phyloP scores from a whole-genome alignment of 139 green algal species.

The Spirogloea muscicola region DNA sequence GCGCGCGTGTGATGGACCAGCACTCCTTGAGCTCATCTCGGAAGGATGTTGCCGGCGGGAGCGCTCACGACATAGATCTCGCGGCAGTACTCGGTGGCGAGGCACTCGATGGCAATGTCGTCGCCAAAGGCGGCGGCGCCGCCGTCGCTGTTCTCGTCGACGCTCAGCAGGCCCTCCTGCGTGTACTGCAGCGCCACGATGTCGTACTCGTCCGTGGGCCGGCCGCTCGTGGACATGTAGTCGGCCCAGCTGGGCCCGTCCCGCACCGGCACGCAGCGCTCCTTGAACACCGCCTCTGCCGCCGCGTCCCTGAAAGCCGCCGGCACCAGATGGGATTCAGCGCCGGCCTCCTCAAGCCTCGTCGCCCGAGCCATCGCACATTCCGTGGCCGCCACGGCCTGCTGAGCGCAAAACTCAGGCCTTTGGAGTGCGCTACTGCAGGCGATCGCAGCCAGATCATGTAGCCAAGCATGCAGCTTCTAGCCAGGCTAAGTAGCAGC shows the following conservation, averaged over 20 bases:
- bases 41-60: too few relatives aligned
- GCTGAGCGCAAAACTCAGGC: too few relatives aligned
- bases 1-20: too few relatives aligned
- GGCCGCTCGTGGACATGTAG: constrained; percentile 31
- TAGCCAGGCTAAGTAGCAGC: too few relatives aligned
- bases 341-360: too few relatives aligned
- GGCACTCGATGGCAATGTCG: constrained; percentile 44
- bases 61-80: constrained; percentile 32
- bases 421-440: too few relatives aligned
- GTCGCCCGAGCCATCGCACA: too few relatives aligned
- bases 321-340: too few relatives aligned
- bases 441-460: too few relatives aligned
- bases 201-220: constrained; percentile 35
- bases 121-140: constrained; percentile 34
- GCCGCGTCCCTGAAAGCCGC: constrained; percentile 25
- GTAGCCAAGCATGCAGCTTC: too few relatives aligned
- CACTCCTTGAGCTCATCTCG: too few relatives aligned
- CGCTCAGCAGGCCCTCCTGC: constrained; percentile 21
- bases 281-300: constrained; percentile 24
- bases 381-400: too few relatives aligned
- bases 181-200: constrained; percentile 46
- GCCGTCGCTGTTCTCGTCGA: constrained; percentile 29
- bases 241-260: constrained; percentile 23
- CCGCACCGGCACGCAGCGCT: constrained; percentile 11
- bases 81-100: constrained; percentile 22